Evolutionary conservation across 2,329 filamentous ascomycete species (phyloP), one percentile per base, ranked within the genome.

Genomic region (Spiromastix sp.): DNA sequence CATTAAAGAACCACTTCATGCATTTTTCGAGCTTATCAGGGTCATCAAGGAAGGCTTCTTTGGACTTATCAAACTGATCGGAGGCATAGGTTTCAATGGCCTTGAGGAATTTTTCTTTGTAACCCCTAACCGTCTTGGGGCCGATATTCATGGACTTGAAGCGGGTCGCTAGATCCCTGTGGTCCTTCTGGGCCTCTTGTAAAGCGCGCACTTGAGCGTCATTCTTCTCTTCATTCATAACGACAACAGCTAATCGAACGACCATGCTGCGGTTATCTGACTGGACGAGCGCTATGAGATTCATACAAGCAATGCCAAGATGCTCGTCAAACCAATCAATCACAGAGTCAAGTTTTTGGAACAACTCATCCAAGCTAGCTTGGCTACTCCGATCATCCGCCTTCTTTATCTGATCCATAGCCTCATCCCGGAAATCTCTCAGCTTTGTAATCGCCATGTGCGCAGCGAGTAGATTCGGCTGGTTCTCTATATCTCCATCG

Each of bases 241-340:
- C 87, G 37, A 98, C 79, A 41, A 96, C 72, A 7, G 89, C 91
- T 43, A 98, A 73, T 29, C 91, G 77, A 30, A 96, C 91, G 9
- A 98, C 84, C 52, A 96, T 71, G 22, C 85, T 81, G 45, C 84
- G 81, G 54, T 95, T 94, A 42, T 87, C 87, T 26, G 79, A 73
- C 48, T 91, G 79, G 16, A 98, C 79, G 22, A 96, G 69, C 42
- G 79, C 81, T 48, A 98, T 91, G 39, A 98, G 67, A 52, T 91
- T 94, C 60, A 93, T 75, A 43, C 87, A 93, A 30, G 93, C 77
- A 15, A 82, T 74, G 5, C 85, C 87, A 39, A 98, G 75, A 60
- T 96, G 87, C 55, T 93, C 86, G 61, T 98, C 89, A 54, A 98
- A 98, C 79, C 83, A 86, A 46, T 86, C 84, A 43, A 98, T 80